Evolutionary conservation across 768 basidiomycete species (phyloP), one percentile per base, ranked within the genome.

Genomic region (Hydnum rufescens): DNA sequence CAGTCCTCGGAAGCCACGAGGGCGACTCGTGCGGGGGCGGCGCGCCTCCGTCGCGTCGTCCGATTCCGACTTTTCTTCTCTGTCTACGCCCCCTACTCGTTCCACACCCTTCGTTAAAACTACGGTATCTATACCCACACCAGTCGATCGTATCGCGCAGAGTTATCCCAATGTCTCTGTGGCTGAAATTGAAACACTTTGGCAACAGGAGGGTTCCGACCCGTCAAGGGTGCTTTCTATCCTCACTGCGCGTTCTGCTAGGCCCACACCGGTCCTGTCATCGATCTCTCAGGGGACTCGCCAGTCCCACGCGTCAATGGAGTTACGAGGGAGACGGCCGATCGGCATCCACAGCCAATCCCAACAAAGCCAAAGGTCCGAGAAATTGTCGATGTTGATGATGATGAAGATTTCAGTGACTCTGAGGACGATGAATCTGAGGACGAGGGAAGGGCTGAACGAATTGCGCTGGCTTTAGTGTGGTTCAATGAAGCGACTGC

Each of bases 401-500:
- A 58, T 23, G 50, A n/a, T n/a, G n/a, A n/a, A n/a, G n/a, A n/a
- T n/a, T n/a, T n/a, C n/a, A n/a, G n/a, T n/a, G 61, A 61, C 36
- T 57, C 57, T 23, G 61, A 60, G 25, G 60, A 57, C 32, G 59
- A 60, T 22, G 61, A 59, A 42, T 57, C 56, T 42, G 59, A 32
- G 16, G 58, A 57, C 54, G 59, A 52, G 19, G 51, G 36, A 3
- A 57, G 57, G 22, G 54, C 36, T 42, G 60, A 63, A 34, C 57
- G 64, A 19, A 64, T 65, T 43, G 61, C 55, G 1, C 60, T 61
- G 30, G 67, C 66, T 22, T 49, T 68, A 28, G 61, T 61, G 29
- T 69, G 67, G 51, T 71, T 71, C 64, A 71, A 71, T 54, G 59
- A 62, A 19, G 66, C 64, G 39, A 60, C 60, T 19, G 63, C 61